Conservation (phyloP, 352 stramenopile genomes). For the Pythium pyrilobum region DNA sequence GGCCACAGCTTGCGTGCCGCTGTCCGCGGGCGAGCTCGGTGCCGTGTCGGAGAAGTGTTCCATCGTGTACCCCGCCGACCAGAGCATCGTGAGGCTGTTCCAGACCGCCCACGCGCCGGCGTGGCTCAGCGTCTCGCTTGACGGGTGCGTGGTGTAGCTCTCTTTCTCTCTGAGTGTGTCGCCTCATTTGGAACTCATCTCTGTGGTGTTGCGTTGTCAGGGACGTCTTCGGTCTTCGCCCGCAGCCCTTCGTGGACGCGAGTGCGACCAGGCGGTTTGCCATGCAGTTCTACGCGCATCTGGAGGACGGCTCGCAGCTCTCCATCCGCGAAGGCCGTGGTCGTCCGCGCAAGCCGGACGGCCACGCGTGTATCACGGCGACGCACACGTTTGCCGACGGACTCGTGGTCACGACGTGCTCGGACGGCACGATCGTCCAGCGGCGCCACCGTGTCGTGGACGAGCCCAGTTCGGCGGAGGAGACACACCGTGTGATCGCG, state of each 20-base stretch:
- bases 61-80: constrained; percentile 60
- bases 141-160: constrained; percentile 29
- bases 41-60: constrained; percentile 39
- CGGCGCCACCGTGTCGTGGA: constrained; percentile 1
- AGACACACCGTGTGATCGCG: constrained; percentile 45
- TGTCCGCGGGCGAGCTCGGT: constrained; percentile 45
- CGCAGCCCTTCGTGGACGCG: neutral
- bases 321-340: constrained; percentile 30
- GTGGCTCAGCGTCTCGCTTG: constrained; percentile 68
- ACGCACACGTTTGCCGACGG: constrained; percentile 49
- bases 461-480: constrained; percentile 7
- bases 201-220: constrained; percentile 17
- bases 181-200: no score
- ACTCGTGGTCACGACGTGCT: constrained; percentile 44
- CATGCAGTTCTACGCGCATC: constrained; percentile 51
- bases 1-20: constrained; percentile 33
- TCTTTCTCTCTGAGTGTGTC: no score
- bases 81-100: constrained; percentile 51
- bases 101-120: constrained; percentile 30
- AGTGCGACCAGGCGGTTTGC: constrained; percentile 8
- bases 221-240: constrained; percentile 56
- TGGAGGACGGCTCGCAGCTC: constrained; percentile 46
- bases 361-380: constrained; percentile 34
- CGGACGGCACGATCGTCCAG: constrained; percentile 55
- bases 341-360: constrained; percentile 41